phyloP scores from a whole-genome alignment of 1,284 basidiomycete genomes.

The Erythrobasidium hasegawianum region DNA sequence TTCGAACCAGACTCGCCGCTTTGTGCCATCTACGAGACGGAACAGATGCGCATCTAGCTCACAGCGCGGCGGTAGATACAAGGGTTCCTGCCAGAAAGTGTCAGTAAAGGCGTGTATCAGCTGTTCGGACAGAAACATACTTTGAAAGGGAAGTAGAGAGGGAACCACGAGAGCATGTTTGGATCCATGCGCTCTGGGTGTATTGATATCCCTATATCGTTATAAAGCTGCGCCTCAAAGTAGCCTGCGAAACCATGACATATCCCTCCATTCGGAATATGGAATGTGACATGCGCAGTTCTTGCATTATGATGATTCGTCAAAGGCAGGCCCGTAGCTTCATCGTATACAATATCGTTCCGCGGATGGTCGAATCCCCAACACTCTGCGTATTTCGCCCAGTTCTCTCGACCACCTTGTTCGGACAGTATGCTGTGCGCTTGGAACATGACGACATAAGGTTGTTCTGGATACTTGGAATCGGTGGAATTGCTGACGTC shows the following conservation, averaged over 20 bases:
- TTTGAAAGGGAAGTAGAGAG: constrained; percentile 84
- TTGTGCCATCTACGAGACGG: constrained; percentile 70
- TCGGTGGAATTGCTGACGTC: constrained; percentile 58
- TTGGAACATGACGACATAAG: constrained; percentile 97
- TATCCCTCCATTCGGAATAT: constrained; percentile 90
- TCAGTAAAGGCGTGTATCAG: neutral
- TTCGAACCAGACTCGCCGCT: constrained; percentile 94
- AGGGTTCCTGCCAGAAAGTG: constrained; percentile 62
- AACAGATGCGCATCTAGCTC: constrained; percentile 92
- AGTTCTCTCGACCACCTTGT: constrained; percentile 56
- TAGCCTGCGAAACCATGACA: constrained; percentile 97
- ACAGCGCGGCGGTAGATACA: constrained; percentile 86
- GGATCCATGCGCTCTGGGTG: constrained; percentile 85
- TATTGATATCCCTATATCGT: constrained; percentile 82
- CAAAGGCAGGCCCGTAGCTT: constrained; percentile 51
- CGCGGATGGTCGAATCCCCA: constrained; percentile 97
- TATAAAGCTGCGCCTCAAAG: constrained; percentile 92
- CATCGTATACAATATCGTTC: constrained; percentile 68
- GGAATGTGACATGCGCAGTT: constrained; percentile 64
- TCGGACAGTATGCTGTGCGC: constrained; percentile 81
- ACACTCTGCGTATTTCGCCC: constrained; percentile 82
- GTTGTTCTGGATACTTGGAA: constrained; percentile 64
- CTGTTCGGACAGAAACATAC: constrained; percentile 50
- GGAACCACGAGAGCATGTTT: constrained; percentile 99
- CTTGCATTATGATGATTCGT: constrained; percentile 53